phyloP scores from a whole-genome alignment of 768 basidiomycete species.

The Termitomyces sp. region DNA sequence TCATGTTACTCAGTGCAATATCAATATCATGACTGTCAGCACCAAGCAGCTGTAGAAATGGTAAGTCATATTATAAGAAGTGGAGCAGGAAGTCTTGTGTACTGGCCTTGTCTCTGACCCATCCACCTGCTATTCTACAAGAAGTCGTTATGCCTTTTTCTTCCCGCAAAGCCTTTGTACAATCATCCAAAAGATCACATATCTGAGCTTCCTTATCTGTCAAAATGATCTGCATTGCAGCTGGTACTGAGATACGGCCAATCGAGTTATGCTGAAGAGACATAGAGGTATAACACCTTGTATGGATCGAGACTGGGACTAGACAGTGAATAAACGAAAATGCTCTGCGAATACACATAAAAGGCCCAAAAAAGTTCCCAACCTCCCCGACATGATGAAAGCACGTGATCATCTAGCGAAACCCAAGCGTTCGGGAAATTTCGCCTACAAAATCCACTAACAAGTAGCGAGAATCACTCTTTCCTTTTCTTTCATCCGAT shows the following conservation, averaged over 20 bases:
- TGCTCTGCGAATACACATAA: neutral
- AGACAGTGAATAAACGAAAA: neutral
- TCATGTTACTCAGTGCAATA: conserved; percentile 83
- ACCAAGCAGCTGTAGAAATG: conserved; percentile 59
- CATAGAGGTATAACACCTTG: conserved; percentile 5
- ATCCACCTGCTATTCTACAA: conserved; percentile 94
- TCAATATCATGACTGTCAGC: conserved; percentile 88
- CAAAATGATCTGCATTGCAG: conserved; percentile 41
- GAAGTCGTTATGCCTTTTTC: conserved; percentile 49
- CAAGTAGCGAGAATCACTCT: neutral
- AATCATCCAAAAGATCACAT: conserved; percentile 77
- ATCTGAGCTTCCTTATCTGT: conserved; percentile 64
- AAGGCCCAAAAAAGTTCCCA: no score
- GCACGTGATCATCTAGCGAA: no score
- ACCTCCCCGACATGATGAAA: no score
- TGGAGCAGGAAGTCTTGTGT: neutral
- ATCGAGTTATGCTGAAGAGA: conserved; percentile 7
- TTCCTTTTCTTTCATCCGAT: neutral
- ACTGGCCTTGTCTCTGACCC: conserved; percentile 95
- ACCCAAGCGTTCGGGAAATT: no score
- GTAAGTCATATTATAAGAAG: neutral
- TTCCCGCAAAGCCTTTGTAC: conserved; percentile 48
- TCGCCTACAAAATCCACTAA: no score
- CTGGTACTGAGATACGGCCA: conserved; percentile 15
- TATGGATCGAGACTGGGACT: neutral